These are phyloP conservation scores for Tremellales sp. DNA, from an alignment of 1,284 basidiomycete species.

Conservation along the genomic window DNA sequence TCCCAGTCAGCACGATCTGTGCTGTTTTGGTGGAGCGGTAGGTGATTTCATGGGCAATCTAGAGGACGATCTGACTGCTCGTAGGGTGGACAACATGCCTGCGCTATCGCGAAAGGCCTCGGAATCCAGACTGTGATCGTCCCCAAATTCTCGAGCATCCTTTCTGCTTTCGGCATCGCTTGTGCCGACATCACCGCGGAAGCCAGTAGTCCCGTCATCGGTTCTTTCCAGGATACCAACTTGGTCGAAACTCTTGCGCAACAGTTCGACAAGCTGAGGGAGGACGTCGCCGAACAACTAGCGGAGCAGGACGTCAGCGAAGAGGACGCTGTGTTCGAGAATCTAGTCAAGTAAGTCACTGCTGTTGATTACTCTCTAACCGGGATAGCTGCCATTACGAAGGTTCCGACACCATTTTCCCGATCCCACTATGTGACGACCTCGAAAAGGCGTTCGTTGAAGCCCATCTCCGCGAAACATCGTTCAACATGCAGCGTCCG, in stretches of 20 bases:
- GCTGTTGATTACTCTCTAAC: too few species aligned
- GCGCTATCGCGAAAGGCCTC: conserved; percentile 28
- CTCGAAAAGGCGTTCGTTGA: conserved; percentile 16
- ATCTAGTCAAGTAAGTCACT: too few species aligned
- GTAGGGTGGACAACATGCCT: conserved; percentile 31
- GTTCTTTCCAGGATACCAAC: conserved; percentile 20
- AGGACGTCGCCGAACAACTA: conserved; percentile 31
- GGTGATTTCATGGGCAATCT: background rate
- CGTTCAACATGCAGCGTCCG: conserved; percentile 36
- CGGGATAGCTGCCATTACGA: conserved; percentile 30
- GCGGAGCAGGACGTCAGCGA: conserved; percentile 43
- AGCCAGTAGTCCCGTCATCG: conserved; percentile 15
- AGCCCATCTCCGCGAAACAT: conserved; percentile 44
- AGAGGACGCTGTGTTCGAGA: conserved; percentile 39
- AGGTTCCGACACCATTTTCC: conserved; percentile 46
- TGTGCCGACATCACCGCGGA: conserved; percentile 44
- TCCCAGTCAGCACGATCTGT: conserved; percentile 46
- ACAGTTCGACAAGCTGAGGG: conserved; percentile 18
- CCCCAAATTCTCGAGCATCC: conserved; percentile 48
- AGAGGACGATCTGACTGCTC: background rate
- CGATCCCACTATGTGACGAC: conserved; percentile 37
- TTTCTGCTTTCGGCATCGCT: conserved; percentile 52
- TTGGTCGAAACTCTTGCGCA: conserved; percentile 14
- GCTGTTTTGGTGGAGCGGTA: conserved; percentile 46
- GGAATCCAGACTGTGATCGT: conserved; percentile 49